phyloP scores from a whole-genome alignment of 2,329 filamentous ascomycete species.

The Hypoxylon rubiginosum region DNA sequence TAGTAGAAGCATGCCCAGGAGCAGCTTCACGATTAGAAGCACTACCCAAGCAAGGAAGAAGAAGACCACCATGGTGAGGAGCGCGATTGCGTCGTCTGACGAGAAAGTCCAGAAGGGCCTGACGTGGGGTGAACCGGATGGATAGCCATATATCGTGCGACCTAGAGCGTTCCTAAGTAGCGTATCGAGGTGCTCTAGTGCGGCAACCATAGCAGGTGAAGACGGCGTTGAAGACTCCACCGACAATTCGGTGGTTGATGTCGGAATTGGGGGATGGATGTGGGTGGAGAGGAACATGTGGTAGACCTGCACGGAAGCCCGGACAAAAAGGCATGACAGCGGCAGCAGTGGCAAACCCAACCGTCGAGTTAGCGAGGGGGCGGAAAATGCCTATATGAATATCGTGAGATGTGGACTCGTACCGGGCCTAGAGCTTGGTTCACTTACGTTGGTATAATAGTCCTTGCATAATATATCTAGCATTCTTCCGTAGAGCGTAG shows the following conservation, averaged over 20 bases:
- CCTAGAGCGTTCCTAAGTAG: constrained; percentile 83
- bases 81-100: constrained; percentile 80
- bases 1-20: constrained; percentile 89
- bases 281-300: constrained; percentile 97
- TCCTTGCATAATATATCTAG: constrained; percentile 96
- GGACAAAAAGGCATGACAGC: constrained; percentile 93
- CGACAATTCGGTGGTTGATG: constrained; percentile 75
- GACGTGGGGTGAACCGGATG: constrained; percentile 57
- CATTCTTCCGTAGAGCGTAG: constrained; percentile 88
- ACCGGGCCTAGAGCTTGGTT: background rate
- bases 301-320: constrained; percentile 94
- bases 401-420: constrained; percentile 25
- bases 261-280: constrained; percentile 78
- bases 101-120: constrained; percentile 69
- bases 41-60: constrained; percentile 88
- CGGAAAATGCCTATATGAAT: constrained; percentile 78
- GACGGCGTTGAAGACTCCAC: constrained; percentile 73
- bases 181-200: constrained; percentile 82
- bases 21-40: constrained; percentile 84
- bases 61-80: constrained; percentile 85
- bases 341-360: constrained; percentile 93
- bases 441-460: constrained; percentile 89
- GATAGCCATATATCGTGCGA: constrained; percentile 76
- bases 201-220: constrained; percentile 81
- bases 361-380: constrained; percentile 89